Percentiles rank a stretch among this genome's conserved stretches.
phyloP scores from a whole-genome alignment of 352 stramenopile genomes.

The Plasmopara viticola region DNA sequence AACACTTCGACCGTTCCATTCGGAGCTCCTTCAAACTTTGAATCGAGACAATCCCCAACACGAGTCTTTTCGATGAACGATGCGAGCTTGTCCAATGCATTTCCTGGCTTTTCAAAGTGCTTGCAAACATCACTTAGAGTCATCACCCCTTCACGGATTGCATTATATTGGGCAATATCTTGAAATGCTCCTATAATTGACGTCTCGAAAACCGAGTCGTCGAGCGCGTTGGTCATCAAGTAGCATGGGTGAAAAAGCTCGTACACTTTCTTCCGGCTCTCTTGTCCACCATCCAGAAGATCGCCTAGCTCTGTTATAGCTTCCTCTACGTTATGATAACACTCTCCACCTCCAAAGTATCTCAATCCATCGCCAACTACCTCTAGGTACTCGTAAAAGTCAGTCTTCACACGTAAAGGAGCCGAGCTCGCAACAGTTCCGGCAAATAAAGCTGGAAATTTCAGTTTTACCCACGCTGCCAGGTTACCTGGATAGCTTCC shows the following conservation, averaged over 20 bases:
- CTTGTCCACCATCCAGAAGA: slow-evolving; percentile 45
- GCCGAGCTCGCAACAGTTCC: slow-evolving; percentile 90
- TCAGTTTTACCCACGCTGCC: slow-evolving; percentile 88
- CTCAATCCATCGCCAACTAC: slow-evolving; percentile 70
- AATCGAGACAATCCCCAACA: slow-evolving; percentile 61
- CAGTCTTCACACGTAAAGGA: slow-evolving; percentile 75
- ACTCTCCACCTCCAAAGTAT: slow-evolving; percentile 80
- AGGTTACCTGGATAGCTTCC: slow-evolving; percentile 94
- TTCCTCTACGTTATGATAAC: slow-evolving; percentile 66
- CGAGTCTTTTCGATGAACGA: slow-evolving; percentile 52
- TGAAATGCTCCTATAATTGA: slow-evolving; percentile 77
- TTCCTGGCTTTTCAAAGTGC: slow-evolving; percentile 33
- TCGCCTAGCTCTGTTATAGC: slow-evolving; percentile 44
- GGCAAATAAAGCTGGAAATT: slow-evolving; percentile 89
- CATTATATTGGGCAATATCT: slow-evolving; percentile 74
- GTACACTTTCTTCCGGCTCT: slow-evolving; percentile 38
- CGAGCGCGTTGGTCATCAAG: slow-evolving; percentile 69
- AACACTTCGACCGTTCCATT: slow-evolving; percentile 67
- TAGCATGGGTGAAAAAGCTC: slow-evolving; percentile 61
- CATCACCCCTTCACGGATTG: slow-evolving; percentile 34
- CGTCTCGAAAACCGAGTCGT: slow-evolving; percentile 74
- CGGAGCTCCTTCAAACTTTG: slow-evolving; percentile 62
- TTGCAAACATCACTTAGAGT: slow-evolving; percentile 61
- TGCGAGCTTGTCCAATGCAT: slow-evolving; percentile 41
- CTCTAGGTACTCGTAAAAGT: slow-evolving; percentile 88